Evolutionary conservation across 2,329 filamentous ascomycete species (phyloP).

Genomic region (Zalaria obscura): DNA sequence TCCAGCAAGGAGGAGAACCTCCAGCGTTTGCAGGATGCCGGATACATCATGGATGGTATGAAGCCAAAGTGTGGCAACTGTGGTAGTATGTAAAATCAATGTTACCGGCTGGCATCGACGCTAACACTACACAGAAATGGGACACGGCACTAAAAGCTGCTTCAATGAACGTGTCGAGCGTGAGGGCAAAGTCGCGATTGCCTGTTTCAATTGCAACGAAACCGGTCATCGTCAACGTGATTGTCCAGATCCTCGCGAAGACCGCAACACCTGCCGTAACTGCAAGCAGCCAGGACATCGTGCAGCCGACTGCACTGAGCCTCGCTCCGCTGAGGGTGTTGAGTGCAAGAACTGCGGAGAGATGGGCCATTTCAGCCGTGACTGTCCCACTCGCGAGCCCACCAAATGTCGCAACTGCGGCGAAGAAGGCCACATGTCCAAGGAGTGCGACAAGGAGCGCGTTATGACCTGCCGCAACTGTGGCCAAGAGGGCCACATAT

Average conservation of each 20-base stretch:
- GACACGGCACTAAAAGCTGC: slow-evolving; percentile 34
- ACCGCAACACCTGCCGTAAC: slow-evolving; percentile 4
- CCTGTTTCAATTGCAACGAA: slow-evolving; percentile 35
- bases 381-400: slow-evolving; percentile 16
- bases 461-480: slow-evolving; percentile 19
- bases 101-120: too few species aligned
- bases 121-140: slow-evolving; percentile 20
- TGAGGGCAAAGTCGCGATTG: slow-evolving; percentile 28
- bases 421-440: slow-evolving; percentile 16
- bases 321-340: slow-evolving; percentile 16
- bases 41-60: slow-evolving; percentile 34
- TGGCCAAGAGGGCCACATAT: slow-evolving; percentile 26
- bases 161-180: slow-evolving; percentile 27
- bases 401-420: slow-evolving; percentile 21
- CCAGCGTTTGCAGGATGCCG: slow-evolving; percentile 35
- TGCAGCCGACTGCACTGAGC: slow-evolving; percentile 26
- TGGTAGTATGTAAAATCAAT: slow-evolving; percentile 7
- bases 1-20: slow-evolving; percentile 34
- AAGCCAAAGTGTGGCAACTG: slow-evolving; percentile 38
- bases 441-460: slow-evolving; percentile 19
- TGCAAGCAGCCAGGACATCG: slow-evolving; percentile 11
- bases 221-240: slow-evolving; percentile 22
- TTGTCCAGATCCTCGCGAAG: slow-evolving; percentile 31
- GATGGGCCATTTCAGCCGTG: slow-evolving; percentile 19
- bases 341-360: slow-evolving; percentile 19